Evolutionary conservation across 345 rosid genomes (phyloP), one percentile per base, ranked within the genome.

Genomic region (Pistacia atlantica): DNA sequence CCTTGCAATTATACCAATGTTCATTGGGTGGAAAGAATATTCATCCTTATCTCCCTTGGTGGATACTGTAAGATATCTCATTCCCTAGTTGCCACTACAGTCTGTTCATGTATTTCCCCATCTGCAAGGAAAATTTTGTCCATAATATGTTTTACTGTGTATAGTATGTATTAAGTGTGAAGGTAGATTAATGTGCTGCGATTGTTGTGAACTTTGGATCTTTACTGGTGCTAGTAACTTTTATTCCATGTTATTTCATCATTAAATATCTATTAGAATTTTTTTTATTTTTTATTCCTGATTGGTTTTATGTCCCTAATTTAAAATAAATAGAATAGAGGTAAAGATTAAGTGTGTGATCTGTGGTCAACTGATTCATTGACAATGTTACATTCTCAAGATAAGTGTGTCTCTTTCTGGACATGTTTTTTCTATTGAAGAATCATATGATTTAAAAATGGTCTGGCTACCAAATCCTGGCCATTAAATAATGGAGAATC

Each of bases 21-120:
- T 60, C 66, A 31, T 71, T 66, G 65, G 73, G 33, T 62, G 65
- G 65, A 57, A 46, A 68, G 65, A 28, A 68, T 59, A 59, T 38
- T 37, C 42, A 49, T 67, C 63, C 75, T 46, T 66, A 51, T 67
- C 16, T n/a, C 63, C 49, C 55, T 49, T 75, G 22, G 28, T 28
- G 57, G 62, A 69, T 45, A n/a, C 37, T 31, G 33, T 31, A 31
- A 31, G 33, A 31, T 31, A 31, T 31, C 33, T 1, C 33, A 58
- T 51, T 57, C 75, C 42, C 12, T 38, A 12, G 38, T 8, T 71
- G 37, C 58, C 31, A 18, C 17, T 52, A 17, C 22, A 8, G 38
- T 3, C 16, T 11, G 18, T 18, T 25, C 46, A 28, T 70, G 35
- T 31, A 28, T 69, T 54, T 35, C 28, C 11, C 56, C 31, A 70